phyloP scores from a whole-genome alignment of 148 eudicot species.

The Amaranthus palmeri region DNA sequence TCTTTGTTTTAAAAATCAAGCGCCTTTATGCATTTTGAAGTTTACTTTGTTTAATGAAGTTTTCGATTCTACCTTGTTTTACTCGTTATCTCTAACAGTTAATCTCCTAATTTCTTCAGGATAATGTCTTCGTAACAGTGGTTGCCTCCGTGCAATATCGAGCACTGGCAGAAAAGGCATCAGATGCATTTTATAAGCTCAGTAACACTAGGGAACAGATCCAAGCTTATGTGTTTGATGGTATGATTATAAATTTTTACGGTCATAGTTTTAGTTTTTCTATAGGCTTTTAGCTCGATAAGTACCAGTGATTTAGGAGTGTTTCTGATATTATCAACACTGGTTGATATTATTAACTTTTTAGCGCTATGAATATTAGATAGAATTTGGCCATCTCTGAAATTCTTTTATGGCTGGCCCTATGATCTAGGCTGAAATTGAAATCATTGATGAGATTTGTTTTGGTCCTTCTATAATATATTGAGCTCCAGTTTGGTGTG shows the following conservation, averaged over 20 bases:
- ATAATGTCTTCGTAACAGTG: slow-evolving; percentile 60
- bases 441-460: too few species aligned
- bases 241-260: slow-evolving; percentile 20
- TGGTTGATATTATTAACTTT: too few species aligned
- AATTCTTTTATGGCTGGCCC: too few species aligned
- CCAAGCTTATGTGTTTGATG: slow-evolving; percentile 67
- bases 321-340: too few species aligned
- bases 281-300: neutral
- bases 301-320: neutral
- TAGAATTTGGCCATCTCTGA: too few species aligned
- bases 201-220: slow-evolving; percentile 50
- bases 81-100: neutral
- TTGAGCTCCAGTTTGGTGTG: too few species aligned
- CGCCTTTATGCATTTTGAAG: neutral
- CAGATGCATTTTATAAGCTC: slow-evolving; percentile 60
- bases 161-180: slow-evolving; percentile 51
- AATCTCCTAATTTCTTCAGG: slow-evolving; percentile 28
- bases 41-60: neutral
- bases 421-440: too few species aligned
- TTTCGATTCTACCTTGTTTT: neutral
- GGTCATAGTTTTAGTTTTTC: too few species aligned
- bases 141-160: slow-evolving; percentile 61
- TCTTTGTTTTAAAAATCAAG: neutral
- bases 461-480: too few species aligned
- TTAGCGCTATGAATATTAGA: too few species aligned